Base-by-base conservation (phyloP, 2,329 filamentous ascomycete species). In the Ceratocystis lukuohia region DNA sequence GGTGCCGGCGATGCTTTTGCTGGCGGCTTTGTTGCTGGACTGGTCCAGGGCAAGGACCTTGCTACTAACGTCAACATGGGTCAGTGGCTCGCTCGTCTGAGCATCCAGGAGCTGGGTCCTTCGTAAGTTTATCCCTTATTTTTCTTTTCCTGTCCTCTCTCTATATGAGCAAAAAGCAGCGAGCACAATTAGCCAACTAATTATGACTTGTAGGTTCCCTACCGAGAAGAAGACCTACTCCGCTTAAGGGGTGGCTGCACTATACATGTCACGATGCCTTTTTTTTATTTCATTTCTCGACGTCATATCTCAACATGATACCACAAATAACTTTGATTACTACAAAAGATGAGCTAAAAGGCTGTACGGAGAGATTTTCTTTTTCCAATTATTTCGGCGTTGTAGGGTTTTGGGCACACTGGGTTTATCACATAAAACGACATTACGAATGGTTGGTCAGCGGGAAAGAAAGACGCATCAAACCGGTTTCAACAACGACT, bases 1-100 rank as follows among this genome's bases (percentile, higher is more conserved):
- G 94, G 94, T 75, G 94, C 94, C 69, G 94, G 91, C 75, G 94
- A 99, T 75, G 93, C 94, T 65, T 99, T 99, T 74, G 93, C 94
- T 68, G 94, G 91, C 74, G 94, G 94, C 70, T 91, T 99, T 78
- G 82, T 90, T 66, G 94, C 94, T 65, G 94, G 92, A 74, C 81
- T 97, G 70, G 87, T 96, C 69, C 82, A 93, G 77, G 91, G 88
- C 76, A 89, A 94, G 80, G 75, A 84, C 65, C 82, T 99, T 63
- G 86, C 88, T 72, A 84, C 86, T 71, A 83, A 83, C 73, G 83
- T 99, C 71, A 89, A 96, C 76, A 89, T 94, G 83, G 94, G 94
- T 70, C 92, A 96, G 79, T 99, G 94, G 94, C 84, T 99, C 71
- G 94, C 94, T 62, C 88, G 88, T 74, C 81, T 96, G 73, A 94